A percentile compares a stretch with the other conserved stretches of the same genome.
Conservation (phyloP, 768 basidiomycete genomes). For the Agaricus sinodeliciosus region DNA sequence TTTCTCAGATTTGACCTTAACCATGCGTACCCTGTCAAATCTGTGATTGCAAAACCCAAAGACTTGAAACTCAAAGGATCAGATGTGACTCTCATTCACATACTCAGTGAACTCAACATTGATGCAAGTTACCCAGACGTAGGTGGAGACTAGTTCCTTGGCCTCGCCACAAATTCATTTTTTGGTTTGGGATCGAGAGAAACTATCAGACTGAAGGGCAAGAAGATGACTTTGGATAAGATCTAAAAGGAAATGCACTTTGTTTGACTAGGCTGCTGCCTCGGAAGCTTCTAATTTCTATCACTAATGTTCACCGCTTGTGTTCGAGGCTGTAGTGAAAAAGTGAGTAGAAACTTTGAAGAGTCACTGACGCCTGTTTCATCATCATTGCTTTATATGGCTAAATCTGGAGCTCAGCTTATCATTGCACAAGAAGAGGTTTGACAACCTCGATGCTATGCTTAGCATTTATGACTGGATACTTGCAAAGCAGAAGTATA, state of each 20-base stretch:
- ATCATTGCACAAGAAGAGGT: slow-evolving; percentile 15
- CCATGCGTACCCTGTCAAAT: slow-evolving; percentile 7
- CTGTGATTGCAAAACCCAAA: too few relatives aligned
- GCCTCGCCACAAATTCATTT: too few relatives aligned
- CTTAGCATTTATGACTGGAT: slow-evolving; percentile 41
- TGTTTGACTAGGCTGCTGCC: slow-evolving; percentile 34
- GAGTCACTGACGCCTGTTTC: background rate
- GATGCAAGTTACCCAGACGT: too few relatives aligned
- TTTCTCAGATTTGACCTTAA: slow-evolving; percentile 13
- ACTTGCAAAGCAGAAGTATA: slow-evolving; percentile 37
- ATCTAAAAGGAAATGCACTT: too few relatives aligned
- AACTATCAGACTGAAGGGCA: too few relatives aligned
- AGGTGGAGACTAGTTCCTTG: too few relatives aligned
- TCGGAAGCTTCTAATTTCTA: slow-evolving; percentile 44
- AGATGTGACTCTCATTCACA: background rate
- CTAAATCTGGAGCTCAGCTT: slow-evolving; percentile 18
- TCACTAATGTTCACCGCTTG: slow-evolving; percentile 22
- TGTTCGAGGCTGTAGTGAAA: slow-evolving; percentile 42
- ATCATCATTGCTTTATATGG: background rate
- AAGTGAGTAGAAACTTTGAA: slow-evolving; percentile 21
- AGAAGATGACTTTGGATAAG: too few relatives aligned
- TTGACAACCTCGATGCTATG: slow-evolving; percentile 22
- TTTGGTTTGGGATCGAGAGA: too few relatives aligned
- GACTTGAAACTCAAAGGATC: background rate
- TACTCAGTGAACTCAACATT: too few relatives aligned